These are phyloP conservation scores for Blastobotrys americana DNA, from an alignment of 805 yeast species.

Conservation along the genomic window DNA sequence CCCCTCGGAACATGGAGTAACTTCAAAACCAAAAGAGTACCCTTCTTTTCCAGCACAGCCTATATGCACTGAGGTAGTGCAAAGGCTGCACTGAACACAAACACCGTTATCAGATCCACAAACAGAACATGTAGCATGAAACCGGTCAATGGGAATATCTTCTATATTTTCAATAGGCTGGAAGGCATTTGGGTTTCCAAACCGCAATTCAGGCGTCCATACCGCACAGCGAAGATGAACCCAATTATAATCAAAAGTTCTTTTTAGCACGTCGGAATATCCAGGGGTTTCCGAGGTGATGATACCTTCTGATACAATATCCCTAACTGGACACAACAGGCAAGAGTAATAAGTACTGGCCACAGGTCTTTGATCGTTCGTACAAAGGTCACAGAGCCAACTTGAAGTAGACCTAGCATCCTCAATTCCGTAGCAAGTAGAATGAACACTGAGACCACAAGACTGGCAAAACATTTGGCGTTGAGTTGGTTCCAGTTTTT, in stretches of 20 bases:
- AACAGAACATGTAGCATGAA: constrained; percentile 27
- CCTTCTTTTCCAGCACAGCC: constrained; percentile 50
- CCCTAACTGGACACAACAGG: constrained; percentile 53
- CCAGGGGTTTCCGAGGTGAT: constrained; percentile 37
- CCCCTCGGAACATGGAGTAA: constrained; percentile 23
- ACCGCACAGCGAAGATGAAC: constrained; percentile 68
- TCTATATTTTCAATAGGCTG: constrained; percentile 44
- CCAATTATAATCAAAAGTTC: constrained; percentile 68
- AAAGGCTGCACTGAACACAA: constrained; percentile 40
- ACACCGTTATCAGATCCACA: constrained; percentile 53
- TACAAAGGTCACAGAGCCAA: constrained; percentile 80
- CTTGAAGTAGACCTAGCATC: constrained; percentile 24
- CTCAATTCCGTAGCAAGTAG: constrained; percentile 56
- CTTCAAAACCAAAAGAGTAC: constrained; percentile 48
- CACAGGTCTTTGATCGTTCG: constrained; percentile 58
- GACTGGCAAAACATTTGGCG: constrained; percentile 48
- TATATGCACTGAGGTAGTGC: constrained; percentile 40
- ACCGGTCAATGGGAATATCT: constrained; percentile 23
- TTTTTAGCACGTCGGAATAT: constrained; percentile 58
- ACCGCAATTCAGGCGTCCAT: constrained; percentile 41
- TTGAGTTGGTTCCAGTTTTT: constrained; percentile 32
- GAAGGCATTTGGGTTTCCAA: constrained; percentile 36
- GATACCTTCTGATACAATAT: constrained; percentile 41
- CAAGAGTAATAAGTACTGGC: constrained; percentile 55
- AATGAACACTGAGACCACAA: constrained; percentile 68